Evolutionary conservation across 1,284 basidiomycete genomes (phyloP).

Genomic region (Ceratobasidium sp.): DNA sequence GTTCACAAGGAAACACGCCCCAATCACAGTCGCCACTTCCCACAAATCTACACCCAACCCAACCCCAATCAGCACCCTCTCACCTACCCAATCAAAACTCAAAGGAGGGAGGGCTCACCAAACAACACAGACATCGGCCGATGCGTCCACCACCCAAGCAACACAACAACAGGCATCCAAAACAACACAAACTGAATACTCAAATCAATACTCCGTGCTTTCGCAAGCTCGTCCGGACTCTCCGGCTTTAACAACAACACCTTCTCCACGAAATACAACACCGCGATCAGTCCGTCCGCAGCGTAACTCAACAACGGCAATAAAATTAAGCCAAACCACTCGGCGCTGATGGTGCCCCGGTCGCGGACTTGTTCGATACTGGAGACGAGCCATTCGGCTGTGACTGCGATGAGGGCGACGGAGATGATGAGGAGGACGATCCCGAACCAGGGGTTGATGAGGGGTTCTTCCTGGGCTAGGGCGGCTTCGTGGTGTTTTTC

Average conservation of each 20-base stretch:
- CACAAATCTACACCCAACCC: slow-evolving; percentile 35
- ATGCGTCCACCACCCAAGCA: slow-evolving; percentile 31
- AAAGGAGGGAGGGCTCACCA: slow-evolving; percentile 20
- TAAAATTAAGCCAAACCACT: slow-evolving; percentile 46
- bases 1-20: slow-evolving; percentile 46
- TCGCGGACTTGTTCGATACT: slow-evolving; percentile 40
- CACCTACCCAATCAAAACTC: too few relatives aligned
- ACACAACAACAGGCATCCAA: slow-evolving; percentile 41
- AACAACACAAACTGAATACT: slow-evolving; percentile 45
- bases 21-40: slow-evolving; percentile 42
- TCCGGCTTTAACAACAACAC: slow-evolving; percentile 24
- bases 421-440: slow-evolving; percentile 62
- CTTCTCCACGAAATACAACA: slow-evolving; percentile 39
- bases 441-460: slow-evolving; percentile 72
- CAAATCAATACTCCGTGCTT: slow-evolving; percentile 41
- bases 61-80: too few relatives aligned
- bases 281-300: slow-evolving; percentile 41
- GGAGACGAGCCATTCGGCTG: slow-evolving; percentile 44
- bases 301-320: slow-evolving; percentile 39
- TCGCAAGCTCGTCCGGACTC: slow-evolving; percentile 41
- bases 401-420: slow-evolving; percentile 34
- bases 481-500: slow-evolving; percentile 59
- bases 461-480: slow-evolving; percentile 63
- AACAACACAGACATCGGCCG: slow-evolving; percentile 44
- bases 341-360: slow-evolving; percentile 1